Percentiles rank a stretch among this genome's conserved stretches.
phyloP scores from a whole-genome alignment of 1,284 basidiomycete genomes.

The Ustilago esculenta region DNA sequence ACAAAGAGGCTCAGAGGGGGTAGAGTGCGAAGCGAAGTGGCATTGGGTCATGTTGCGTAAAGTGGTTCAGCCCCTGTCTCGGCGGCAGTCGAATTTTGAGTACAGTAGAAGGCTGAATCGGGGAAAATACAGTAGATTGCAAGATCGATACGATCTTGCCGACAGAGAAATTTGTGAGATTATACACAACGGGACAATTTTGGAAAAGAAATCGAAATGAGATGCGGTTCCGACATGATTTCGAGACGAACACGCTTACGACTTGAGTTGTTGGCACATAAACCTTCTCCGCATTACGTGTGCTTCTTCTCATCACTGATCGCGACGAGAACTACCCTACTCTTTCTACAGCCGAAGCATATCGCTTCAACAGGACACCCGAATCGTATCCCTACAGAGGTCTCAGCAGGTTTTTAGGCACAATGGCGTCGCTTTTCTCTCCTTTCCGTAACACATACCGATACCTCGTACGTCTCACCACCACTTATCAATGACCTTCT shows the following conservation, averaged over 20 bases:
- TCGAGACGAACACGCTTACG: slow-evolving; percentile 18
- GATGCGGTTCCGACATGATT: background rate
- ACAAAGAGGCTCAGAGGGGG: too few species aligned
- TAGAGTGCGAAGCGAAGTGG: background rate
- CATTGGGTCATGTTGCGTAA: slow-evolving; percentile 4
- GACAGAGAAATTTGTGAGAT: background rate
- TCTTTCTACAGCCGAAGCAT: background rate
- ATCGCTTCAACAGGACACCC: too few species aligned
- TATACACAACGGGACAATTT: too few species aligned
- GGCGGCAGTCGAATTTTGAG: too few species aligned
- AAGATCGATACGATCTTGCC: too few species aligned
- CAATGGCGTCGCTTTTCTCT: slow-evolving; percentile 51
- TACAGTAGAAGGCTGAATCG: too few species aligned
- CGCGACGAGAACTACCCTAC: background rate
- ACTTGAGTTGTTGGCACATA: background rate
- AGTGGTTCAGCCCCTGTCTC: slow-evolving; percentile 5
- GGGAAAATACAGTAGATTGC: too few species aligned
- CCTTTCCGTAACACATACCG: slow-evolving; percentile 60
- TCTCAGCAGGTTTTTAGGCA: background rate
- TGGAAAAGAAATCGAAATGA: too few species aligned
- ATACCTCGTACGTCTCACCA: slow-evolving; percentile 58
- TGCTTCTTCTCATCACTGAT: slow-evolving; percentile 1
- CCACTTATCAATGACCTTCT: too few species aligned
- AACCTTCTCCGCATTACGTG: background rate
- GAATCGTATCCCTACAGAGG: too few species aligned